Evolutionary conservation across 2,329 filamentous ascomycete genomes (phyloP).

Genomic region (Diaporthe nobilis): DNA sequence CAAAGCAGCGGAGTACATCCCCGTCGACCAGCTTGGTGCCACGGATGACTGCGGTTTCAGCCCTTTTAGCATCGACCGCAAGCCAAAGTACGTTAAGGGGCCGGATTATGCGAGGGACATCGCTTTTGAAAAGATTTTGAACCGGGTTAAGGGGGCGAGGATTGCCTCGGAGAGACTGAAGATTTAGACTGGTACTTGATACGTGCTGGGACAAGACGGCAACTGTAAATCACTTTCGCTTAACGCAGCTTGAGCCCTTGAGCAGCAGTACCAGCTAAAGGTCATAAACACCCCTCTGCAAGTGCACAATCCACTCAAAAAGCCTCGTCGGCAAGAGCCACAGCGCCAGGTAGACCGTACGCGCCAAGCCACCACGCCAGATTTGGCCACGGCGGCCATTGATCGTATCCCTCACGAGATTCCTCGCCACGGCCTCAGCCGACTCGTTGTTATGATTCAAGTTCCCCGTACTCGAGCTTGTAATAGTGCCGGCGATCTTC

Average conservation of each 20-base stretch:
- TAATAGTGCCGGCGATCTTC: not conserved
- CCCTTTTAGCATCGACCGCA: slow-evolving; percentile 6
- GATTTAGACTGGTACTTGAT: not conserved
- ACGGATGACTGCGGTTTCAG: slow-evolving; percentile 2
- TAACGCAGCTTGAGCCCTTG: not conserved
- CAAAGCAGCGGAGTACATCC: not conserved
- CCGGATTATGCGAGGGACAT: not conserved
- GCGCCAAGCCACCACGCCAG: slow-evolving; percentile 31
- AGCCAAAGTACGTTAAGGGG: not conserved
- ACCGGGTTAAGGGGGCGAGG: not conserved
- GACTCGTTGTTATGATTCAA: not conserved
- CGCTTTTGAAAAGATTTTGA: not conserved
- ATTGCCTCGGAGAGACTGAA: not conserved
- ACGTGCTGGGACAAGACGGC: not conserved
- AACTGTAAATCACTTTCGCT: not conserved
- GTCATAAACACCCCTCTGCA: slow-evolving; percentile 22
- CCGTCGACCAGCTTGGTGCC: not conserved
- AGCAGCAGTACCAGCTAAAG: not conserved
- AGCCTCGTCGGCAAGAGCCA: slow-evolving; percentile 30
- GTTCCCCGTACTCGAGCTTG: not conserved
- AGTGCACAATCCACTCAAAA: slow-evolving; percentile 22
- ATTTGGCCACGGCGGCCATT: slow-evolving; percentile 6
- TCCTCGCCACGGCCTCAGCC: slow-evolving; percentile 25
- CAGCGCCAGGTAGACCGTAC: not conserved
- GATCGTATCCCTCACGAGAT: slow-evolving; percentile 1